Evolutionary conservation across 371 early-diverging fungal species (phyloP).

Genomic region (Mucor plumbeus): DNA sequence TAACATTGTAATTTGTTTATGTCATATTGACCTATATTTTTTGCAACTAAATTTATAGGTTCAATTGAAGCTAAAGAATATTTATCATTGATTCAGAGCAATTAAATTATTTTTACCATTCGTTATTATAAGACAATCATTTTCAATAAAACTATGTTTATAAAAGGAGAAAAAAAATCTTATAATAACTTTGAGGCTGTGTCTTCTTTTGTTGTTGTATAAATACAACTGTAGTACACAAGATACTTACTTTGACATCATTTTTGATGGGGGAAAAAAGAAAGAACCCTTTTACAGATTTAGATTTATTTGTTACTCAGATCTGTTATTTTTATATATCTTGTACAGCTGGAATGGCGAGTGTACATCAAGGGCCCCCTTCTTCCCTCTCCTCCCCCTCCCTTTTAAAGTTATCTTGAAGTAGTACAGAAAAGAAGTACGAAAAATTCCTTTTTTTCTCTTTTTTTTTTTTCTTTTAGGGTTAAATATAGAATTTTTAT

Average conservation of each 20-base stretch:
- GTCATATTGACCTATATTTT: background rate
- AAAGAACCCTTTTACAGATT: background rate
- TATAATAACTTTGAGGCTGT: background rate
- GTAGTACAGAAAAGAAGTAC: background rate
- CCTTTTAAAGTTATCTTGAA: background rate
- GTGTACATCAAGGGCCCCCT: conserved; percentile 19
- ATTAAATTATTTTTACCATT: background rate
- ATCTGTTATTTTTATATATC: conserved; percentile 1
- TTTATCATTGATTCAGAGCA: background rate
- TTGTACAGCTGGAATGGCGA: conserved; percentile 7
- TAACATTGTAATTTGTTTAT: background rate
- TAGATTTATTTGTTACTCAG: conserved; percentile 14
- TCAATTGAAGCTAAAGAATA: conserved; percentile 4
- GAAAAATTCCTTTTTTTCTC: no score
- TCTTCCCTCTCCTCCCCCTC: background rate
- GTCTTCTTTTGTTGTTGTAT: background rate
- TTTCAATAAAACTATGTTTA: background rate
- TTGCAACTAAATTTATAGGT: background rate
- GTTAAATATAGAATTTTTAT: background rate
- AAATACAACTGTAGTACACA: background rate
- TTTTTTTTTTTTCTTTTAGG: no score
- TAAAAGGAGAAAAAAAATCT: background rate
- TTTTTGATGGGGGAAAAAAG: conserved; percentile 3
- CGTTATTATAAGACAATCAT: background rate
- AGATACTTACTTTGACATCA: conserved; percentile 14